phyloP scores from a whole-genome alignment of 2,329 filamentous ascomycete genomes.

The Coniella lustricola region DNA sequence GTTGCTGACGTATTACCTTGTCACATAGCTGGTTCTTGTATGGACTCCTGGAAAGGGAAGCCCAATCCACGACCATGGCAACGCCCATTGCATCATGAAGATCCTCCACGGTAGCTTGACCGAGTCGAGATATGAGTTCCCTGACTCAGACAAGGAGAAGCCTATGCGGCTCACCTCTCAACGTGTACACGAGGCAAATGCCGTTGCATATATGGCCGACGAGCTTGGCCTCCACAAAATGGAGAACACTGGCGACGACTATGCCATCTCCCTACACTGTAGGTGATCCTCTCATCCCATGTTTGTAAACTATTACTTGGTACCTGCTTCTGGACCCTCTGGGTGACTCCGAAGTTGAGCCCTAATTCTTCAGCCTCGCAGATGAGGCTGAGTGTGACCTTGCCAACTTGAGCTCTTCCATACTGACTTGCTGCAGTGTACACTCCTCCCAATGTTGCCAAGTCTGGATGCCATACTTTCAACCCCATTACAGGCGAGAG shows the following conservation, averaged over 20 bases:
- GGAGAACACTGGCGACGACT: constrained; percentile 65
- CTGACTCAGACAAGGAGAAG: constrained; percentile 38
- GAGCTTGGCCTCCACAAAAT: constrained; percentile 81
- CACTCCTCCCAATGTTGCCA: constrained; percentile 82
- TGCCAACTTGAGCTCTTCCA: neutral
- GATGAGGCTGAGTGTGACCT: constrained; percentile 2
- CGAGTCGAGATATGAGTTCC: constrained; percentile 77
- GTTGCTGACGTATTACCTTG: constrained; percentile 15
- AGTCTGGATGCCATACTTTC: constrained; percentile 75
- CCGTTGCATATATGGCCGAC: constrained; percentile 88
- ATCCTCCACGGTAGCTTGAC: constrained; percentile 70
- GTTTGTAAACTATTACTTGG: neutral
- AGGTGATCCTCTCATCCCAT: constrained; percentile 27
- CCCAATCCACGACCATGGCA: constrained; percentile 81
- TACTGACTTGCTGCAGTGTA: constrained; percentile 48
- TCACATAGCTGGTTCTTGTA: constrained; percentile 69
- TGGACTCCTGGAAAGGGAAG: constrained; percentile 82
- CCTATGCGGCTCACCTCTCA: constrained; percentile 61
- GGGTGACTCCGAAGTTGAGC: neutral
- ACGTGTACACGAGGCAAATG: constrained; percentile 60
- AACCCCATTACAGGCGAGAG: constrained; percentile 68
- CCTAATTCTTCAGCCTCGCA: constrained; percentile 6
- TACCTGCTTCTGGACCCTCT: no score
- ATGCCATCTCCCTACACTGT: constrained; percentile 78
- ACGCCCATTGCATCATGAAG: constrained; percentile 91